Conservation (phyloP, 257 asterid species). For the Knoxia roxburghii region DNA sequence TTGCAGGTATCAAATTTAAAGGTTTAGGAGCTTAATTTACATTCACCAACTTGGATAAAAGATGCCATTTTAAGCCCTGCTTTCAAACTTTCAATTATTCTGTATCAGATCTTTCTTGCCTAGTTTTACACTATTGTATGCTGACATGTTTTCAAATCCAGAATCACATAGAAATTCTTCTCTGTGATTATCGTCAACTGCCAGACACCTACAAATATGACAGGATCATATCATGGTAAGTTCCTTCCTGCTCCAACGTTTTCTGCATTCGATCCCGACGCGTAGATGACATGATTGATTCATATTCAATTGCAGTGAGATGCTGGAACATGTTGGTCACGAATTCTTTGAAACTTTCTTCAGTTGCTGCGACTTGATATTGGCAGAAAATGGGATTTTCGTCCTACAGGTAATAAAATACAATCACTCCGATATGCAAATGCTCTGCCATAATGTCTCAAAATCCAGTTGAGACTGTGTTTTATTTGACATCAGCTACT, state of each 20-base stretch:
- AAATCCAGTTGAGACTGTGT: too few species aligned
- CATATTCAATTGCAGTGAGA: conserved; percentile 56
- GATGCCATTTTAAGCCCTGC: too few species aligned
- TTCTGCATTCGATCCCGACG: too few species aligned
- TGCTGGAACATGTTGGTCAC: conserved; percentile 93
- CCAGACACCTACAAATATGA: conserved; percentile 56
- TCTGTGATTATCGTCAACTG: conserved; percentile 78
- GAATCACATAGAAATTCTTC: conserved; percentile 58
- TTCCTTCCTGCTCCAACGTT: background rate
- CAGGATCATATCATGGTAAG: conserved; percentile 81
- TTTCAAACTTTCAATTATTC: too few species aligned
- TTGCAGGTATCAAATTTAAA: conserved; percentile 49
- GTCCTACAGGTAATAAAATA: conserved; percentile 67
- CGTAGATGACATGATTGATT: background rate
- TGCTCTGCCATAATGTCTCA: background rate
- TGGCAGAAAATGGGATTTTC: conserved; percentile 68
- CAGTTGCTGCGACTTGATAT: conserved; percentile 51
- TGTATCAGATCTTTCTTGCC: too few species aligned
- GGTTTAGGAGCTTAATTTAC: too few species aligned
- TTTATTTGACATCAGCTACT: background rate
- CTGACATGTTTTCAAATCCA: conserved; percentile 16
- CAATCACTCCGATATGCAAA: too few species aligned
- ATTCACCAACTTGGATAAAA: too few species aligned
- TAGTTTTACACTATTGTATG: too few species aligned
- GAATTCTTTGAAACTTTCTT: conserved; percentile 77